Base-by-base conservation (phyloP, 1,284 basidiomycete species). In the Athelia psychrophila region DNA sequence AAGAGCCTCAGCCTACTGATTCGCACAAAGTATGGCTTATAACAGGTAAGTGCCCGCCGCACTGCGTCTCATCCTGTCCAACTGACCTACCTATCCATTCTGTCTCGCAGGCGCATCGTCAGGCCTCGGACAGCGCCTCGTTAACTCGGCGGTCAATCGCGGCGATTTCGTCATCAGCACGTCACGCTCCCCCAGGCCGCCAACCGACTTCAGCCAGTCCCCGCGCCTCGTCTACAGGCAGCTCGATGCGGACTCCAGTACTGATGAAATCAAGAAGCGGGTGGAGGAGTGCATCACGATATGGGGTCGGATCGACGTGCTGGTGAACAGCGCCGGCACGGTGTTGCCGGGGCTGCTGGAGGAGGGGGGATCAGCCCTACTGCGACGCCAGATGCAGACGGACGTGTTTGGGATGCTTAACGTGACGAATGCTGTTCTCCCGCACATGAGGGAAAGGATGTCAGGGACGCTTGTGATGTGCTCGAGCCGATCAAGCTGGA, bases 101-200 rank as follows among this genome's bases (percentile, higher is more conserved):
- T 6, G n/a, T n/a, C 38, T n/a, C 6, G 22, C 54, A 83, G 82
- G 82, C 33, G 78, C 80, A 20, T 80, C 81, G 2, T 80, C 81
- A 22, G 83, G 83, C 27, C 79, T 84, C 55, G 83, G 83, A 10
- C 75, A 74, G 56, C 76, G 77, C 42, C 70, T 86, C 9, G 78
- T 79, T 18, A 57, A 60, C 9, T 66, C 71, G 20, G 77, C 70
- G 2, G 69, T 83, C 27, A 67, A 69, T 25, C 73, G 81, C n/a
- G 81, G 81, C 10, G 82, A 84, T 63, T 72, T 70, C 24, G 83
- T 84, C 33, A 75, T 81, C 78, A 3, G 75, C 76, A 4, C 74
- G 69, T 5, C 65, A 76, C 35, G 68, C 64, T 12, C 51, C 66
- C 1, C 59, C 64, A 15, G 63, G 74, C 27, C 13, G 6, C 27